Conservation (phyloP, 1,284 basidiomycete species). For the Schizophyllum amplum region DNA sequence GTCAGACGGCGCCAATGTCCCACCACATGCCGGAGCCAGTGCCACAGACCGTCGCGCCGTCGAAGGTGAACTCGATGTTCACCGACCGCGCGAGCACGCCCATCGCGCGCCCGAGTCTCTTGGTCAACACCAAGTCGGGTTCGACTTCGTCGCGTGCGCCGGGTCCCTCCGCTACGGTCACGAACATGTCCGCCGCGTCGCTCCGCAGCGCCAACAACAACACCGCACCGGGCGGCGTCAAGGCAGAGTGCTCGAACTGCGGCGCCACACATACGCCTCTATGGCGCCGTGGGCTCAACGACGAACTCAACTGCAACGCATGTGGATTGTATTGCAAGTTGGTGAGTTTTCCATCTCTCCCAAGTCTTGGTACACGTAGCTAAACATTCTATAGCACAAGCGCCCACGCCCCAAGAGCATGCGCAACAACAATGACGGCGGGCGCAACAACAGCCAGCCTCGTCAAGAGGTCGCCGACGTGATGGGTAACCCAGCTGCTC, state of each 20-base stretch:
- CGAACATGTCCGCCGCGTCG: slow-evolving; percentile 37
- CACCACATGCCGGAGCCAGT: slow-evolving; percentile 26
- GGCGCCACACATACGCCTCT: slow-evolving; percentile 78
- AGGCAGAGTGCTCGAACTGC: slow-evolving; percentile 78
- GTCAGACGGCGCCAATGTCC: slow-evolving; percentile 23
- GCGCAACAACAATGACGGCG: slow-evolving; percentile 62
- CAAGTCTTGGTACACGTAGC: slow-evolving; percentile 11
- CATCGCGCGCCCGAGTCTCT: slow-evolving; percentile 45
- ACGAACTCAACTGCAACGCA: slow-evolving; percentile 79
- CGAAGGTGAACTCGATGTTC: slow-evolving; percentile 38
- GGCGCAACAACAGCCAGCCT: slow-evolving; percentile 47
- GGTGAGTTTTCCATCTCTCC: slow-evolving; percentile 38
- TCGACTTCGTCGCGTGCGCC: slow-evolving; percentile 38
- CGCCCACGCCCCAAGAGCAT: slow-evolving; percentile 78
- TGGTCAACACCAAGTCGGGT: slow-evolving; percentile 36
- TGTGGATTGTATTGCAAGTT: slow-evolving; percentile 76
- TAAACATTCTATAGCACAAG: slow-evolving; percentile 52
- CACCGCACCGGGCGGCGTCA: slow-evolving; percentile 65
- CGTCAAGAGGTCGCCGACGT: slow-evolving; percentile 50
- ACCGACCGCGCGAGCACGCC: slow-evolving; percentile 37
- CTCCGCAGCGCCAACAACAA: slow-evolving; percentile 22
- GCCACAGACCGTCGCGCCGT: slow-evolving; percentile 42
- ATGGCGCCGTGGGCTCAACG: slow-evolving; percentile 74
- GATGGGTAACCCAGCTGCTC: slow-evolving; percentile 33
- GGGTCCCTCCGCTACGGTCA: slow-evolving; percentile 55